Conservation (phyloP, 148 eudicot genomes). For the Silene uniflora region DNA sequence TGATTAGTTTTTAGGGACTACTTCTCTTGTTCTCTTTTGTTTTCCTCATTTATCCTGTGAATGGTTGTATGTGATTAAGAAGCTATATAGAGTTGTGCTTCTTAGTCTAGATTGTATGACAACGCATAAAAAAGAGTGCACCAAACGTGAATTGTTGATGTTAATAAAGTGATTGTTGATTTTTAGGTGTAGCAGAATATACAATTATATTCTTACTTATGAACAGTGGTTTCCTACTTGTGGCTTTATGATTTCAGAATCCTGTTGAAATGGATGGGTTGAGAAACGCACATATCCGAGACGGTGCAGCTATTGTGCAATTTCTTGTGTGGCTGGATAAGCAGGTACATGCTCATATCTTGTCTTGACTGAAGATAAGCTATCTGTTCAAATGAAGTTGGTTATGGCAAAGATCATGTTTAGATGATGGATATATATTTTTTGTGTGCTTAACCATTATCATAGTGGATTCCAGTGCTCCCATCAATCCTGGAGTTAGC, state of each 20-base stretch:
- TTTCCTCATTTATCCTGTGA: too few species aligned
- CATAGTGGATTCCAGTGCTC: background rate
- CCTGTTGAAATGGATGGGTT: slow-evolving; percentile 86
- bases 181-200: background rate
- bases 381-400: background rate
- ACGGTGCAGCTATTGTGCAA: slow-evolving; percentile 97
- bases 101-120: slow-evolving; percentile 3
- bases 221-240: background rate
- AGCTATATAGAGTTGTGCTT: background rate
- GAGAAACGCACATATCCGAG: slow-evolving; percentile 80
- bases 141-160: background rate
- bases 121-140: background rate
- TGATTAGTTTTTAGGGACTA: background rate
- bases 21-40: too few species aligned
- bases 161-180: background rate
- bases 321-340: slow-evolving; percentile 95
- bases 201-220: background rate
- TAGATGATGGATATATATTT: too few species aligned
- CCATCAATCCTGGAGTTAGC: background rate
- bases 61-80: too few species aligned
- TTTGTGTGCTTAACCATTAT: background rate
- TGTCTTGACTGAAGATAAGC: background rate
- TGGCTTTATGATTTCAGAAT: slow-evolving; percentile 45
- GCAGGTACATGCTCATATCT: slow-evolving; percentile 45
- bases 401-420: background rate